Conservation (phyloP, 164 flowering plant genomes). For the Kingdonia uniflora region DNA sequence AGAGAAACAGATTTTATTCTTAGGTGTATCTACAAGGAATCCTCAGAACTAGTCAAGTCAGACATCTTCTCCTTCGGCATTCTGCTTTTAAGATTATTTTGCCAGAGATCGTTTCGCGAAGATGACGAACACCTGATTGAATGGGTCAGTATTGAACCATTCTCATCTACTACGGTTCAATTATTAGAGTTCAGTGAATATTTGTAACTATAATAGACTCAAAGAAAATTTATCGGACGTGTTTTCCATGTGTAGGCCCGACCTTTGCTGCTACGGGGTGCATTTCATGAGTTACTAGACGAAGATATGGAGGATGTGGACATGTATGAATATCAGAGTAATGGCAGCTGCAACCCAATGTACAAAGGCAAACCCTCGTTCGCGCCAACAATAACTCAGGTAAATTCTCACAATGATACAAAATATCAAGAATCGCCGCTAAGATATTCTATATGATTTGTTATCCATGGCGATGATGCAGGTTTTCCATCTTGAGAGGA, state of each 20-base stretch:
- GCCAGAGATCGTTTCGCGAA: conserved; percentile 16
- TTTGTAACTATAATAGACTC: too few relatives aligned
- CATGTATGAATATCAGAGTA: conserved; percentile 21
- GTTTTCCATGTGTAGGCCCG: conserved; percentile 17
- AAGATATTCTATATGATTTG: too few relatives aligned
- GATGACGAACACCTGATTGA: conserved; percentile 18
- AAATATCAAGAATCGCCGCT: too few relatives aligned
- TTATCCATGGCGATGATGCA: conserved; percentile 2
- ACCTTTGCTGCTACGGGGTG: conserved; percentile 17
- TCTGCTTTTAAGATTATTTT: conserved; percentile 29
- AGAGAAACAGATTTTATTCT: too few relatives aligned
- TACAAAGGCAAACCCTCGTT: conserved; percentile 14
- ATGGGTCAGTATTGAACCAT: conserved; percentile 19
- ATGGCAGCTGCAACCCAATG: conserved; percentile 27
- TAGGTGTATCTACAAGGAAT: conserved; percentile 14
- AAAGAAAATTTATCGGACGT: too few relatives aligned
- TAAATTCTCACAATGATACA: conserved; percentile 1
- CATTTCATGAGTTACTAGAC: conserved; percentile 24
- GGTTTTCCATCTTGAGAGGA: conserved; percentile 28
- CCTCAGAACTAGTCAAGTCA: conserved; percentile 15
- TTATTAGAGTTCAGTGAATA: too few relatives aligned
- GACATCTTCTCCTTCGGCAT: conserved; percentile 31
- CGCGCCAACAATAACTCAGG: conserved; percentile 22
- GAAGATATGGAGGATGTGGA: conserved; percentile 20
- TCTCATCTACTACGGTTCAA: too few relatives aligned